Evolutionary conservation across 1,284 basidiomycete genomes (phyloP).

Genomic region (Fomitopsis palustris): DNA sequence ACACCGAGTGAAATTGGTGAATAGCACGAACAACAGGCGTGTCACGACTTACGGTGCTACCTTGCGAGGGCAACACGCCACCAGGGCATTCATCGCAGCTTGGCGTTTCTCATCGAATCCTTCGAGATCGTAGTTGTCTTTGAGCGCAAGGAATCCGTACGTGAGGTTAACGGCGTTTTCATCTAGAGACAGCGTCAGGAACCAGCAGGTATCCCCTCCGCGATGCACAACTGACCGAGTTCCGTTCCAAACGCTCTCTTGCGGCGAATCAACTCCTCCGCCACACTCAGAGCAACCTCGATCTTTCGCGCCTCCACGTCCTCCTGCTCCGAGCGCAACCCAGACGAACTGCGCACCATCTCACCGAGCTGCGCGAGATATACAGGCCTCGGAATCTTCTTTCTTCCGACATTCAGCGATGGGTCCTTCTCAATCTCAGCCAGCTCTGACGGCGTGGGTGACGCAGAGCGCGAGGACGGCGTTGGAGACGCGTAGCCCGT

Average conservation of each 20-base stretch:
- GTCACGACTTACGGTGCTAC: constrained; percentile 71
- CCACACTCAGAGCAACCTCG: constrained; percentile 74
- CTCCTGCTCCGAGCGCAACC: constrained; percentile 48
- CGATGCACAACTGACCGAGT: constrained; percentile 49
- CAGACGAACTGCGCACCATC: constrained; percentile 53
- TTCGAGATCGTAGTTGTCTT: constrained; percentile 82
- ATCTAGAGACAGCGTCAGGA: constrained; percentile 37
- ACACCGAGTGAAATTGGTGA: background rate
- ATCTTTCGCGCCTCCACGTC: constrained; percentile 71
- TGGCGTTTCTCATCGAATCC: constrained; percentile 80
- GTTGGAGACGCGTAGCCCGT: constrained; percentile 66
- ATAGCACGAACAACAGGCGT: background rate
- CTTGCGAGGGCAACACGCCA: constrained; percentile 73
- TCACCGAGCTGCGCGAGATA: constrained; percentile 80
- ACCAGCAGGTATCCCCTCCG: background rate
- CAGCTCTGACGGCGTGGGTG: constrained; percentile 77
- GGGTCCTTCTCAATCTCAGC: constrained; percentile 86
- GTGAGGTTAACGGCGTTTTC: constrained; percentile 88
- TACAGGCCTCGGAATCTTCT: constrained; percentile 71
- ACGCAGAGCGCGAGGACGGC: constrained; percentile 69
- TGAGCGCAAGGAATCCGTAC: constrained; percentile 69
- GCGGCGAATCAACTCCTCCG: constrained; percentile 78
- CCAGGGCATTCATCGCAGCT: constrained; percentile 73
- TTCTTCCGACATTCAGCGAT: constrained; percentile 60
- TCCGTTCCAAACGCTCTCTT: constrained; percentile 84